These are phyloP conservation scores for Waltergamsia citrina DNA, from an alignment of 2,329 filamentous ascomycete genomes.

Conservation along the genomic window DNA sequence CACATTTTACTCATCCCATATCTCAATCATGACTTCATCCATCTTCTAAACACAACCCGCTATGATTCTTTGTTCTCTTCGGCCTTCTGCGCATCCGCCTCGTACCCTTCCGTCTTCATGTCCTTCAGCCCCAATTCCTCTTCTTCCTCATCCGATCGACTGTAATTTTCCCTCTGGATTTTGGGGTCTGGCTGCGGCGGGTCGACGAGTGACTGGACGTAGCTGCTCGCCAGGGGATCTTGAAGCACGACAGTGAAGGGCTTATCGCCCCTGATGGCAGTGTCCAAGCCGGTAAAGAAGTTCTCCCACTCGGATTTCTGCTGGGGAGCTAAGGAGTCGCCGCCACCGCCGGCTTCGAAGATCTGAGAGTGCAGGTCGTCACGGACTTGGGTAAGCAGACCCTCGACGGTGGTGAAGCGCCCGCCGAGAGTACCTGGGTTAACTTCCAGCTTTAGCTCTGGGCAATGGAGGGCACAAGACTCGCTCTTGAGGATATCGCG, in stretches of 20 bases:
- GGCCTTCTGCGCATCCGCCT: slow-evolving; percentile 23
- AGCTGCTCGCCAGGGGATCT: slow-evolving; percentile 87
- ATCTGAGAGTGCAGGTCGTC: slow-evolving; percentile 84
- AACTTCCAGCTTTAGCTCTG: slow-evolving; percentile 77
- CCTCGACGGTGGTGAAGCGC: slow-evolving; percentile 94
- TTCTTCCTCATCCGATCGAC: slow-evolving; percentile 82
- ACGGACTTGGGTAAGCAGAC: slow-evolving; percentile 83
- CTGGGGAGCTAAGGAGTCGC: slow-evolving; percentile 63
- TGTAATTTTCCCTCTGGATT: slow-evolving; percentile 74
- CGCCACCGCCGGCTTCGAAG: slow-evolving; percentile 67
- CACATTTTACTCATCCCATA: neutral
- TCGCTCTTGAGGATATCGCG: slow-evolving; percentile 96
- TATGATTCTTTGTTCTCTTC: slow-evolving; percentile 4
- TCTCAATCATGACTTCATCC: neutral
- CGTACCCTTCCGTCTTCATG: slow-evolving; percentile 87
- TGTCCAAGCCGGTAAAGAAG: slow-evolving; percentile 71
- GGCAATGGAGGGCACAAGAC: slow-evolving; percentile 77
- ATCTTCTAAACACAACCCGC: neutral
- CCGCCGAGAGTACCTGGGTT: slow-evolving; percentile 92
- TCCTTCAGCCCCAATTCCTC: slow-evolving; percentile 85
- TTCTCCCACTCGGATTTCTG: slow-evolving; percentile 65
- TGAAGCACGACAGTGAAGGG: slow-evolving; percentile 76
- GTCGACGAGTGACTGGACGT: slow-evolving; percentile 83
- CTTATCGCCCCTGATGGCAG: slow-evolving; percentile 70
- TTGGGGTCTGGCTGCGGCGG: slow-evolving; percentile 63